Evolutionary conservation across 805 yeast genomes (phyloP).

Genomic region (Zygoascus flipseniorum): DNA sequence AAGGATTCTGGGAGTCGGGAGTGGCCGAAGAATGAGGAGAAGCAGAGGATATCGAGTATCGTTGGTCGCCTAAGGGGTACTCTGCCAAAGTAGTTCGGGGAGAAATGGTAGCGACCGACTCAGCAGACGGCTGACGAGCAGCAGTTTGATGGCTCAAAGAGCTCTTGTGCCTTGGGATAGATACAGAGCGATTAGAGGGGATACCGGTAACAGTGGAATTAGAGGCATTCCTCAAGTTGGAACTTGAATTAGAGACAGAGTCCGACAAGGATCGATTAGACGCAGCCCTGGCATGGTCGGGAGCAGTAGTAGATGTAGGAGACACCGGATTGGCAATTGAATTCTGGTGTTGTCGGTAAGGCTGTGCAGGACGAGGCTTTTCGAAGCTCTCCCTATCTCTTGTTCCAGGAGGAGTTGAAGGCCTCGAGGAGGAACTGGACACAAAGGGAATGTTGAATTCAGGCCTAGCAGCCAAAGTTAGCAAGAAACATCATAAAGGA

Average conservation of each 20-base stretch:
- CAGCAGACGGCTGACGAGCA: not conserved
- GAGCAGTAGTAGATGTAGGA: not conserved
- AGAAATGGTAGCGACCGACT: not conserved
- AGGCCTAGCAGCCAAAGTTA: not conserved
- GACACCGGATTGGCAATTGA: not conserved
- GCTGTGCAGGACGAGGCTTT: not conserved
- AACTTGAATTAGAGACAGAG: not conserved
- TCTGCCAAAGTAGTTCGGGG: not conserved
- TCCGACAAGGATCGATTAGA: not conserved
- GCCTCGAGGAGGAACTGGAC: slow-evolving; percentile 1
- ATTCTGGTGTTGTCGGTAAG: not conserved
- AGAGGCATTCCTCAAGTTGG: not conserved
- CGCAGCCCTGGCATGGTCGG: not conserved
- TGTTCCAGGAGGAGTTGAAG: not conserved
- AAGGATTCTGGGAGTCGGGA: not conserved
- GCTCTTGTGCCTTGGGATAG: not conserved
- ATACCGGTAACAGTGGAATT: not conserved
- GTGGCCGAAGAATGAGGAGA: not conserved
- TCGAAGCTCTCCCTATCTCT: not conserved
- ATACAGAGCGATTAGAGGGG: not conserved
- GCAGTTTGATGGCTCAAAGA: not conserved
- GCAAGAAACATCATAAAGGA: not conserved
- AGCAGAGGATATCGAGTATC: not conserved
- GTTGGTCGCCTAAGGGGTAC: not conserved
- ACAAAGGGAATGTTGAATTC: slow-evolving; percentile 6